These are phyloP conservation scores for Hanseniaspora taiwanica DNA, from an alignment of 805 yeast genomes.

Conservation along the genomic window DNA sequence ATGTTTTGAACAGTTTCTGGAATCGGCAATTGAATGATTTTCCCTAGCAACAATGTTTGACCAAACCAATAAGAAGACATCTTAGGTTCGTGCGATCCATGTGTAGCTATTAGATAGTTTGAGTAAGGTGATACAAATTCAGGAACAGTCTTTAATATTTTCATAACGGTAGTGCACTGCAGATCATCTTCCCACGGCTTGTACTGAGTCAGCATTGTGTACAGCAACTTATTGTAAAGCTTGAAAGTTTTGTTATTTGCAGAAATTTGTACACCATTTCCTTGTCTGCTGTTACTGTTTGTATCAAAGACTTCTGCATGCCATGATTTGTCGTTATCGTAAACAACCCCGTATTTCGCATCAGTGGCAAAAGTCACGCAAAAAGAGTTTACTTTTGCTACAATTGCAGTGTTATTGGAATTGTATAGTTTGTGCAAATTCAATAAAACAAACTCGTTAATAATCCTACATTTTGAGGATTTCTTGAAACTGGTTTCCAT, in stretches of 20 bases:
- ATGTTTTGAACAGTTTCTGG: conserved; percentile 29
- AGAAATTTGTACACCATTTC: conserved; percentile 29
- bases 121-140: conserved; percentile 68
- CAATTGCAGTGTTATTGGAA: conserved; percentile 24
- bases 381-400: conserved; percentile 30
- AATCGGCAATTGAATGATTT: conserved; percentile 42
- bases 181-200: conserved; percentile 71
- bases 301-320: conserved; percentile 18
- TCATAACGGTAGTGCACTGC: conserved; percentile 43
- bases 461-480: conserved; percentile 56
- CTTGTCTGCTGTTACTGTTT: conserved; percentile 12
- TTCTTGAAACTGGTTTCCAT: conserved; percentile 49
- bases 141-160: conserved; percentile 39
- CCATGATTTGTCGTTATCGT: conserved; percentile 41
- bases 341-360: conserved; percentile 32
- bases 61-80: conserved; percentile 76
- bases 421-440: conserved; percentile 42
- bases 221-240: conserved; percentile 55
- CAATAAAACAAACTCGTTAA: conserved; percentile 63
- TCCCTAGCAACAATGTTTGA: conserved; percentile 46
- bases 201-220: conserved; percentile 45
- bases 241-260: conserved; percentile 41
- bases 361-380: conserved; percentile 38
- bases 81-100: conserved; percentile 65
- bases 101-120: conserved; percentile 39